These are phyloP conservation scores for Rutidosis leptorrhynchoides DNA, from an alignment of 129 eudicot genomes.

Conservation along the genomic window DNA sequence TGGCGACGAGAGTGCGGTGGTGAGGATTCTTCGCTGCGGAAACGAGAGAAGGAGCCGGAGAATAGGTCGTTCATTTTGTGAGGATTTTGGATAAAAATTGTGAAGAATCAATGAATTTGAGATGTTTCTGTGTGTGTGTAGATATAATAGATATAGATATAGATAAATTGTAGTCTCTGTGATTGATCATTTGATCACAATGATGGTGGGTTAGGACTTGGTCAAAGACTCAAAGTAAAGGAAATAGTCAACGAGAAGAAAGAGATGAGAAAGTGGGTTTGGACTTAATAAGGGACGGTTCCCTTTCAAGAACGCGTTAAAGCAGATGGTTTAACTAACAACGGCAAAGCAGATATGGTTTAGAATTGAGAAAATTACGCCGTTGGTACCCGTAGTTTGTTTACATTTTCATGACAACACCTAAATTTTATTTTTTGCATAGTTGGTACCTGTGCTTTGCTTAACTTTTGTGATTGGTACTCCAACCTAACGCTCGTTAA, in stretches of 20 bases:
- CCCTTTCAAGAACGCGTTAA: slow-evolving; percentile 29
- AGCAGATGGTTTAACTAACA: slow-evolving; percentile 1
- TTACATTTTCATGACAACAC: too few relatives aligned
- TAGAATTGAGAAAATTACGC: too few relatives aligned
- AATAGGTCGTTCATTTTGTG: slow-evolving; percentile 68
- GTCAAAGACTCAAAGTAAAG: neutral
- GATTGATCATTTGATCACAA: slow-evolving; percentile 3
- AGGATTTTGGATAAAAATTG: neutral
- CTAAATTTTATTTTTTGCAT: too few relatives aligned
- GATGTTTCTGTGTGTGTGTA: neutral
- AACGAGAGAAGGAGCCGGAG: slow-evolving; percentile 67
- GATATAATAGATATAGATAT: slow-evolving; percentile 10
- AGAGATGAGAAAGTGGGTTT: slow-evolving; percentile 24
- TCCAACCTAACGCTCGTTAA: too few relatives aligned
- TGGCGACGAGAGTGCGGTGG: slow-evolving; percentile 32
- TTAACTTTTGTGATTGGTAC: too few relatives aligned
- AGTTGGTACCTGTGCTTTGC: too few relatives aligned
- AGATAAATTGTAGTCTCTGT: neutral
- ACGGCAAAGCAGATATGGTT: too few relatives aligned
- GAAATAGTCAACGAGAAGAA: slow-evolving; percentile 30
- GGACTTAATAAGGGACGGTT: neutral
- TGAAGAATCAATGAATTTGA: neutral
- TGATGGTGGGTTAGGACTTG: neutral
- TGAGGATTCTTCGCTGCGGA: slow-evolving; percentile 46
- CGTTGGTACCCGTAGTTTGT: too few relatives aligned